Conservation (phyloP, 2,329 filamentous ascomycete genomes). For the Exophiala viscosa region DNA sequence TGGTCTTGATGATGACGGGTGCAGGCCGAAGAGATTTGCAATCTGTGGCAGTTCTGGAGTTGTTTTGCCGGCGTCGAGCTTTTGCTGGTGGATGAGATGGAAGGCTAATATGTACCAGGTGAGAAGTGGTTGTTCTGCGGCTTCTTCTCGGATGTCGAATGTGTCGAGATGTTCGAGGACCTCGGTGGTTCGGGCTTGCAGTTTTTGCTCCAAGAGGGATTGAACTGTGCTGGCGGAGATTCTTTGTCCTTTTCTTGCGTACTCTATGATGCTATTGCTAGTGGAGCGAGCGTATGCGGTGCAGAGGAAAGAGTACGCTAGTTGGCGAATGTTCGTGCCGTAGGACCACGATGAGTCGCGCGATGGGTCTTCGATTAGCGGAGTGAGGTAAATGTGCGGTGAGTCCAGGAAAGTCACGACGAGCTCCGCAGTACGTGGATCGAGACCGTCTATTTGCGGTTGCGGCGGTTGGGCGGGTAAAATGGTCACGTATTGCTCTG, state of each 20-base stretch:
- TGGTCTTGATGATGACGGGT: conserved; percentile 13
- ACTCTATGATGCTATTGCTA: conserved; percentile 19
- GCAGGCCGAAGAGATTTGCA: conserved; percentile 8
- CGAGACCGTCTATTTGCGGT: conserved; percentile 33
- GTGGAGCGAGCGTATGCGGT: background rate
- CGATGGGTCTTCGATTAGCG: conserved; percentile 57
- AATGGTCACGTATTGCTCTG: conserved; percentile 34
- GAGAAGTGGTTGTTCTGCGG: background rate
- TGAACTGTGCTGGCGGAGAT: conserved; percentile 30
- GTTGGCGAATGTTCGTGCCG: conserved; percentile 47
- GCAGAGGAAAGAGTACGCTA: conserved; percentile 54
- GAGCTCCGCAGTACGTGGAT: conserved; percentile 52
- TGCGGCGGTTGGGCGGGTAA: background rate
- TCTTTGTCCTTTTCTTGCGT: conserved; percentile 23
- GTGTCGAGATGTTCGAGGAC: background rate
- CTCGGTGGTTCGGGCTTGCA: background rate
- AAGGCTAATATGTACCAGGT: conserved; percentile 20
- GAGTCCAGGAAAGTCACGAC: conserved; percentile 42
- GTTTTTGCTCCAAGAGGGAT: background rate
- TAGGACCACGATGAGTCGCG: conserved; percentile 57
- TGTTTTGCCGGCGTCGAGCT: conserved; percentile 6
- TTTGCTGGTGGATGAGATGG: conserved; percentile 11
- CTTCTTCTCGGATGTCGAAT: background rate
- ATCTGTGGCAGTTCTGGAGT: background rate
- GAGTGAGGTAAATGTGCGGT: conserved; percentile 60